Percentiles rank a stretch among this genome's conserved stretches.
Evolutionary conservation across 768 basidiomycete species (phyloP).

Genomic region (Termitomyces titanicus): DNA sequence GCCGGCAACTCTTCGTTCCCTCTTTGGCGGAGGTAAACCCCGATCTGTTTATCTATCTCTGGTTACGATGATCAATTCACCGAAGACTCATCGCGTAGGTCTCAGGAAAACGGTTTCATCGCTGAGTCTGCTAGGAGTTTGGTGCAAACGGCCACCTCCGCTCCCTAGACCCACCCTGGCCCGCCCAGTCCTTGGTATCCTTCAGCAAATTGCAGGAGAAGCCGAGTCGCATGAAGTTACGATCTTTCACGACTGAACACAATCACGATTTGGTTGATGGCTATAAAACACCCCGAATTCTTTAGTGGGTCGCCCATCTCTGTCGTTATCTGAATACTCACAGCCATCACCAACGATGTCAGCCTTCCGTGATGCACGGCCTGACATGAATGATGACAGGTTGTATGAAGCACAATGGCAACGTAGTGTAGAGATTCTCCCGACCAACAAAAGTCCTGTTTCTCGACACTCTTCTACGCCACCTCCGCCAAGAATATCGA

Average conservation of each 20-base stretch:
- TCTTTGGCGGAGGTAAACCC: too few species aligned
- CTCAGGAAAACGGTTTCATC: slow-evolving; percentile 54
- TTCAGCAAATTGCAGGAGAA: slow-evolving; percentile 21
- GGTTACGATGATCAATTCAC: slow-evolving; percentile 2
- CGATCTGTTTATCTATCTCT: too few species aligned
- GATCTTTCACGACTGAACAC: slow-evolving; percentile 36
- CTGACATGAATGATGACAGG: slow-evolving; percentile 27
- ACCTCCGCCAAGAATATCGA: slow-evolving; percentile 61
- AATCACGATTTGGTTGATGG: slow-evolving; percentile 34
- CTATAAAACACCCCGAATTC: slow-evolving; percentile 40
- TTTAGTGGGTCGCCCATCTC: slow-evolving; percentile 49
- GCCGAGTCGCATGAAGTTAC: slow-evolving; percentile 20
- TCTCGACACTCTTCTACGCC: slow-evolving; percentile 40
- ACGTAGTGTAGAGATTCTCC: slow-evolving; percentile 15
- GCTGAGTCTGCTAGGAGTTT: slow-evolving; percentile 35
- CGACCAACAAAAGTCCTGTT: slow-evolving; percentile 24
- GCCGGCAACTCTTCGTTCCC: too few species aligned
- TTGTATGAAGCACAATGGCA: slow-evolving; percentile 23
- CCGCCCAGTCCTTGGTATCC: slow-evolving; percentile 22
- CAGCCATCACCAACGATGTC: slow-evolving; percentile 73
- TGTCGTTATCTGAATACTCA: slow-evolving; percentile 55
- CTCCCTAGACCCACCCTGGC: slow-evolving; percentile 20
- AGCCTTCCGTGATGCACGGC: slow-evolving; percentile 64
- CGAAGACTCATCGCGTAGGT: slow-evolving; percentile 3
- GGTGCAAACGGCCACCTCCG: slow-evolving; percentile 46